Conservation (phyloP, 1,139 yeast species). For the Taphrina wiesneri region DNA sequence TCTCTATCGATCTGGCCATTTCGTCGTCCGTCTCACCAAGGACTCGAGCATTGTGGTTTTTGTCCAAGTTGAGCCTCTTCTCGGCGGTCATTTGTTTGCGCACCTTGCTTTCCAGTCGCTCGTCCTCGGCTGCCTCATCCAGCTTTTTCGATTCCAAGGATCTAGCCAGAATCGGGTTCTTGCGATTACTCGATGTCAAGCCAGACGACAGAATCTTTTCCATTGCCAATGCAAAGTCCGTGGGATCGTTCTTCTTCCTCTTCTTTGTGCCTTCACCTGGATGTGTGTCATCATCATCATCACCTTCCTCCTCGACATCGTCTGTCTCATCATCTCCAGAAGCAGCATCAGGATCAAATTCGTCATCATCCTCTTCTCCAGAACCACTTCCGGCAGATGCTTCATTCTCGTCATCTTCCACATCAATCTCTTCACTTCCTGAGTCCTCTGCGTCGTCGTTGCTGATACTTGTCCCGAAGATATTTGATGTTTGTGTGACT, state of each 20-base stretch:
- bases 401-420: background rate
- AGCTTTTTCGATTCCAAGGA: slow-evolving; percentile 6
- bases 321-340: slow-evolving; percentile 29
- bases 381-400: background rate
- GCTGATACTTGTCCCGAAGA: slow-evolving; percentile 10
- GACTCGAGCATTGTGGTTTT: slow-evolving; percentile 52
- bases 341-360: background rate
- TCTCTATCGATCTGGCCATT: slow-evolving; percentile 60
- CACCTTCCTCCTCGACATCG: slow-evolving; percentile 37
- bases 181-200: slow-evolving; percentile 81
- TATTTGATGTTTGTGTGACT: slow-evolving; percentile 15
- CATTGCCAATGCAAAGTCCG: slow-evolving; percentile 76
- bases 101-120: slow-evolving; percentile 82
- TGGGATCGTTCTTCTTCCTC: slow-evolving; percentile 58
- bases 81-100: slow-evolving; percentile 68
- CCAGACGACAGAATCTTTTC: slow-evolving; percentile 80
- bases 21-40: slow-evolving; percentile 49
- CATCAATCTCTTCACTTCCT: background rate
- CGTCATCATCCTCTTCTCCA: slow-evolving; percentile 9
- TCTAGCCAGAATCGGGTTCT: slow-evolving; percentile 86
- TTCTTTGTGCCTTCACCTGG: slow-evolving; percentile 44
- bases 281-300: slow-evolving; percentile 40
- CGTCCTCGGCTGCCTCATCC: slow-evolving; percentile 57
- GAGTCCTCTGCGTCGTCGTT: slow-evolving; percentile 7
- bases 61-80: slow-evolving; percentile 66